Evolutionary conservation across 2,329 filamentous ascomycete genomes (phyloP).

Genomic region (Alternaria metachromatica): DNA sequence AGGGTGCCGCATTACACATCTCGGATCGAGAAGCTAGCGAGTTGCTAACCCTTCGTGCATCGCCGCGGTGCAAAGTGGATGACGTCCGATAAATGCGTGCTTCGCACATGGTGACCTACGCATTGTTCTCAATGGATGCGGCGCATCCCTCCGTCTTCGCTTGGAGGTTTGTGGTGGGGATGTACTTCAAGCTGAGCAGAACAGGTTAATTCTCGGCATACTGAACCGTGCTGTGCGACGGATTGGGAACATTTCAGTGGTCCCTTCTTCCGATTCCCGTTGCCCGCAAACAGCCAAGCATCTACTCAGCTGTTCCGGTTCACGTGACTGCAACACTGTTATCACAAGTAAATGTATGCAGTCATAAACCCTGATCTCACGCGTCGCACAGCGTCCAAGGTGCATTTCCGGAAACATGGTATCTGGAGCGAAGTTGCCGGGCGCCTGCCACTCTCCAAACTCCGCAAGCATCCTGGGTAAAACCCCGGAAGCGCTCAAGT

Average conservation of each 20-base stretch:
- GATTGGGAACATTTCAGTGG: not conserved
- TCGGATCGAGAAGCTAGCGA: not conserved
- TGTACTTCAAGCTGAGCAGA: not conserved
- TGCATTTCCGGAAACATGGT: conserved; percentile 24
- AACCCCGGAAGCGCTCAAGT: not conserved
- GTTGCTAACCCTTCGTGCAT: not conserved
- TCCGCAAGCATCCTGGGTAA: not conserved
- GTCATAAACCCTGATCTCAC: conserved; percentile 4
- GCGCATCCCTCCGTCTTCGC: not conserved
- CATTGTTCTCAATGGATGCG: not conserved
- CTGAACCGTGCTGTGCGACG: not conserved
- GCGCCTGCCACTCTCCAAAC: conserved; percentile 1
- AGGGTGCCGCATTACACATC: not conserved
- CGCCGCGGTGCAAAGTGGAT: not conserved
- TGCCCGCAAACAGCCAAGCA: not conserved
- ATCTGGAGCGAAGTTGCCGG: conserved; percentile 14
- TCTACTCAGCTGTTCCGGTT: not conserved
- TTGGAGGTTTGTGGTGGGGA: not conserved
- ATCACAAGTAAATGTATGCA: conserved; percentile 1
- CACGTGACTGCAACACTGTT: conserved; percentile 5
- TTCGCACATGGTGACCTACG: not conserved
- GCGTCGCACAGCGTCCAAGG: conserved; percentile 5
- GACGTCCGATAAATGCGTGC: not conserved
- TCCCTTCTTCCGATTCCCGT: not conserved
- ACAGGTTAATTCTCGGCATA: not conserved